Base-by-base conservation (phyloP, 2,329 filamentous ascomycete species). In the Macrophomina pseudophaseolina region DNA sequence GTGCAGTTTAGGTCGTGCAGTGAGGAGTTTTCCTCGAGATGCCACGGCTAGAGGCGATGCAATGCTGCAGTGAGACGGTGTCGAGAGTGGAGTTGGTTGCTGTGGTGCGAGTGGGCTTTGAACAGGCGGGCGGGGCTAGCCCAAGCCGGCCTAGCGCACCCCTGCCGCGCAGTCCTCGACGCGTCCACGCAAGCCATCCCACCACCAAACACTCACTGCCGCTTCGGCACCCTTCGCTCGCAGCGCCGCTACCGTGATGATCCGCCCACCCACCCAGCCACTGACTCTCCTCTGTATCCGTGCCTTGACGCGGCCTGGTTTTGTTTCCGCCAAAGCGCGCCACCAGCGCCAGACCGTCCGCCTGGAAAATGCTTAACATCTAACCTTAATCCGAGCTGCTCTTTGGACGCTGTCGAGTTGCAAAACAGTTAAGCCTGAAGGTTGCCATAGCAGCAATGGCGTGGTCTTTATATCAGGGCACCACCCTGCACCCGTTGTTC, bases 181-280 rank as follows among this genome's bases (percentile, higher is more conserved):
- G 23, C 52, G 32, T 33, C 42, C 56, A 14, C 56, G 56, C 56
- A 60, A 60, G 56, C 56, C 56, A 9, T 18, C 48, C 42, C 56
- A 30, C 9, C 54, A 30, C 35, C n/a, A 44, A 54, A 38, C 52
- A 40, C 33, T 28, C 14, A 8, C 51, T 33, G 28, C 33, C 52
- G 16, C n/a, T 5, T 16, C 53, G 12, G 4, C 23, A 32, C 38
- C n/a, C 52, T 5, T 16, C 52, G 16, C 30, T 7, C 52, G 7
- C 5, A n/a, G 7, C 56, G 40, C 56, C 56, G 33, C 56, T 11
- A 9, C 16, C 42, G 40, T 33, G 18, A 46, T 46, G 30, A 18
- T 40, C 32, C 16, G 30, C 49, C 14, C 28, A 18, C 49, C 1
- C 5, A 0, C 7, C 8, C 52, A 35, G n/a, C 33, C n/a, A 38